Base-by-base conservation (phyloP, 257 asterid genomes). In the Salvia miltiorrhiza region DNA sequence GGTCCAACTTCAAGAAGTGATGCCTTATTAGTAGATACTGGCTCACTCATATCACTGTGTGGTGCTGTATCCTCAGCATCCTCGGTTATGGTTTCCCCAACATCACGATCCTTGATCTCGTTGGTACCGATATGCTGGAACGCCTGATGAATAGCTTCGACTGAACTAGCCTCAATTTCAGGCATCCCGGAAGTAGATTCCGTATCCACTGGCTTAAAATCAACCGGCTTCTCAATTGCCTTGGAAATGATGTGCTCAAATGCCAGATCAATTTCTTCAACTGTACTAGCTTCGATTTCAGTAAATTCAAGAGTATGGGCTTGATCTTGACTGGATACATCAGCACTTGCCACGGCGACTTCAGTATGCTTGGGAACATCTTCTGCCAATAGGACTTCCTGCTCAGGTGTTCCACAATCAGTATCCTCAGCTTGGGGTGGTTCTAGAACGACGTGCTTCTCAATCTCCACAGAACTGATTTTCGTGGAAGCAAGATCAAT, bases 111-210 rank as follows among this genome's bases (percentile, higher is more conserved):
- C 65, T 76, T 45, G n/a, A 40, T 65, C 41, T 71, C 83, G 69
- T 32, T 32, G 30, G 73, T 65, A 30, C 56, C 39, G 47, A 69
- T 48, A 72, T 72, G 66, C 80, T 68, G 62, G 62, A 74, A 71
- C 49, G 72, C 76, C 69, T 59, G 48, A 47, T 35, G 66, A 44
- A 48, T 66, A 64, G 76, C 83, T 71, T 77, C 74, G 21, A 45
- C 13, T n/a, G 56, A 75, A 65, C 55, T 58, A 63, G 72, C 84
- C 76, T 82, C 82, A 30, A 64, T 10, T 30, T 78, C 82, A 41
- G 71, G 67, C 79, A 67, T 71, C 33, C 24, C 73, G 37, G 69
- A 55, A 47, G 52, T 2, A 32, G 52, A 9, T 52, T 64, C 66
- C 39, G 8, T 28, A 41, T 60, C 61, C 19, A 59, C 72, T 58